phyloP scores from a whole-genome alignment of 176 grass and related monocot species.

The Puya raimondii region DNA sequence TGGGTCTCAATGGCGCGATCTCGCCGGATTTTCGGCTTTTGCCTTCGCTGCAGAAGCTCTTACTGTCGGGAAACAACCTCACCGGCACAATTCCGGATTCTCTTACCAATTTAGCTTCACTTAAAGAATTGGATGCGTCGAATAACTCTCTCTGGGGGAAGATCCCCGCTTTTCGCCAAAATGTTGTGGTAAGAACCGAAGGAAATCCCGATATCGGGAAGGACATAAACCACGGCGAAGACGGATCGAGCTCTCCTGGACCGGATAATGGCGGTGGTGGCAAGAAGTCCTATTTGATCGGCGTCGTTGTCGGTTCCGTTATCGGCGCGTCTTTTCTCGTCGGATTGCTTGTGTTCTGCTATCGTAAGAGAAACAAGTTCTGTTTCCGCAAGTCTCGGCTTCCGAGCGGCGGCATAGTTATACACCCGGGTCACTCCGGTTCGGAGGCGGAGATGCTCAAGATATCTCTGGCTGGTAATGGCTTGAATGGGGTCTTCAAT shows the following conservation, averaged over 20 bases:
- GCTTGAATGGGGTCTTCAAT: neutral
- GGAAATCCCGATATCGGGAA: conserved; percentile 13
- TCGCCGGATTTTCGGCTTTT: conserved; percentile 7
- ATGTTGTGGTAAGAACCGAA: conserved; percentile 1
- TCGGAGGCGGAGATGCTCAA: conserved; percentile 11
- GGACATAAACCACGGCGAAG: neutral
- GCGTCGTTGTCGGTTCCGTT: conserved; percentile 1
- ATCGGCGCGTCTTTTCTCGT: neutral
- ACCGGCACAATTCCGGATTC: conserved; percentile 7
- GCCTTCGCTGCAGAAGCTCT: conserved; percentile 9
- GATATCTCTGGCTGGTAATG: neutral
- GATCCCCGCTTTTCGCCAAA: conserved; percentile 4
- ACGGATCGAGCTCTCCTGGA: neutral
- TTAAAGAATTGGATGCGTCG: conserved; percentile 17
- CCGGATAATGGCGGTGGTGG: neutral
- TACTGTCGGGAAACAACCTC: conserved; percentile 14
- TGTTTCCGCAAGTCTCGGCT: neutral
- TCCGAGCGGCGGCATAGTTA: neutral
- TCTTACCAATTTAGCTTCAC: neutral
- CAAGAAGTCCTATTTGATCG: neutral
- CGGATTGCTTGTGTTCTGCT: neutral
- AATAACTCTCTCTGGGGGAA: conserved; percentile 16
- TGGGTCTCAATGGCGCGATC: conserved; percentile 13
- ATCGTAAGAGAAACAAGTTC: neutral
- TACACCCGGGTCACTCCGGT: conserved; percentile 1